A percentile compares a stretch with the other conserved stretches of the same genome.
Conservation (phyloP, 2,329 filamentous ascomycete species). For the Diaporthe vexans region DNA sequence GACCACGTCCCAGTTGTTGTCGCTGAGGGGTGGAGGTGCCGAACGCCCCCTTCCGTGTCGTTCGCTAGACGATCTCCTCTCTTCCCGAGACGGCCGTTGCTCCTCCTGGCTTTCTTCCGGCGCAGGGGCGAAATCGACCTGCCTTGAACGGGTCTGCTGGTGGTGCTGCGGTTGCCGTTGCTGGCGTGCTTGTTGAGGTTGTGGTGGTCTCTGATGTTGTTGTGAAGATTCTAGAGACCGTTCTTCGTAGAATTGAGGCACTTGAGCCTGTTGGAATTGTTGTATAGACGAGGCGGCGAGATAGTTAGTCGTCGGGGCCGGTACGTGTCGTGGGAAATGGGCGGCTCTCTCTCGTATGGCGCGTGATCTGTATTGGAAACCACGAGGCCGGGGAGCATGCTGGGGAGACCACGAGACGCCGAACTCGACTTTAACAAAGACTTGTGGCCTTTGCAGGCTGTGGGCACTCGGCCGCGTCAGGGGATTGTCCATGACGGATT, state of each 20-base stretch:
- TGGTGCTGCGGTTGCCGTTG: conserved; percentile 31
- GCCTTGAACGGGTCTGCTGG: conserved; percentile 39
- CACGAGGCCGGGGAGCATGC: conserved; percentile 58
- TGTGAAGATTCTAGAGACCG: conserved; percentile 43
- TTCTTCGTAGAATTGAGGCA: conserved; percentile 36
- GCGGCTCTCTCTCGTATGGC: conserved; percentile 58
- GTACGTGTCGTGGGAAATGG: conserved; percentile 61
- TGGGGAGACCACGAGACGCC: conserved; percentile 64
- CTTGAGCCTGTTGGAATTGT: conserved; percentile 34
- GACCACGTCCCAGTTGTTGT: conserved; percentile 61
- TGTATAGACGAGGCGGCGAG: conserved; percentile 48
- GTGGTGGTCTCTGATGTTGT: conserved; percentile 40
- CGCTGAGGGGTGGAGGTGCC: conserved; percentile 62
- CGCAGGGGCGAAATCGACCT: conserved; percentile 41
- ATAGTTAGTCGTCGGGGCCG: conserved; percentile 61
- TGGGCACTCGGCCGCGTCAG: conserved; percentile 47
- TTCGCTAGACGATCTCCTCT: conserved; percentile 29
- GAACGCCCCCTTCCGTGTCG: conserved; percentile 61
- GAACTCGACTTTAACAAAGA: conserved; percentile 67
- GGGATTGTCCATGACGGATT: conserved; percentile 48
- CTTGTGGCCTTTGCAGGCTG: conserved; percentile 54
- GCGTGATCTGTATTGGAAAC: conserved; percentile 63
- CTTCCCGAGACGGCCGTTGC: conserved; percentile 45
- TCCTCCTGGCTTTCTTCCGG: conserved; percentile 41
- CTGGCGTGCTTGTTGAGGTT: conserved; percentile 41